Conservation (phyloP, 2,329 filamentous ascomycete genomes). For the Venturia nashicola region DNA sequence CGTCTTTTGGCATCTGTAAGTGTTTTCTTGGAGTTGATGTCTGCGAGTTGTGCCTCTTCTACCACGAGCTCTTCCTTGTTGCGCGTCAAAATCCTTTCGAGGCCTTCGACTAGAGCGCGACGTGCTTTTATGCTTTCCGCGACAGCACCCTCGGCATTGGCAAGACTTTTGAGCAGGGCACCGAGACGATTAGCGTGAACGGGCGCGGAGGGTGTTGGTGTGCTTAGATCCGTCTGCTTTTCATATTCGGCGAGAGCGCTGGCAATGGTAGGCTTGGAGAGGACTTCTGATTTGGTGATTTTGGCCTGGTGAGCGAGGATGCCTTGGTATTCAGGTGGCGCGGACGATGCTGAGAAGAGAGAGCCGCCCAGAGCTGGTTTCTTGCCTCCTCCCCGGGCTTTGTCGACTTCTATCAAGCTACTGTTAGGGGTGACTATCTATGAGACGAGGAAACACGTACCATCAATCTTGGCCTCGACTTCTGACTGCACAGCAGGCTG, state of each 20-base stretch:
- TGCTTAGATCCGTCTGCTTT: constrained; percentile 63
- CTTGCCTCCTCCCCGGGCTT: constrained; percentile 37
- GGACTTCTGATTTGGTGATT: constrained; percentile 58
- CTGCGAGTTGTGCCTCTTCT: constrained; percentile 55
- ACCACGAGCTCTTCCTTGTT: constrained; percentile 57
- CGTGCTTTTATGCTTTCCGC: constrained; percentile 82
- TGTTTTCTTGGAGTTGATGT: constrained; percentile 53
- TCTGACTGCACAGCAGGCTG: constrained; percentile 66
- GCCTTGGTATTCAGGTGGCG: constrained; percentile 66
- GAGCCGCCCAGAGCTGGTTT: constrained; percentile 53
- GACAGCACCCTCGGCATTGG: constrained; percentile 78
- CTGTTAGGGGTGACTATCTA: background rate
- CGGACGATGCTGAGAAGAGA: constrained; percentile 48
- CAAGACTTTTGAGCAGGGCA: constrained; percentile 77
- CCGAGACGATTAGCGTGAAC: constrained; percentile 86
- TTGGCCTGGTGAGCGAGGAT: constrained; percentile 64
- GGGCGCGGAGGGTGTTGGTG: constrained; percentile 62
- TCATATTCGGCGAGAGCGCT: constrained; percentile 72
- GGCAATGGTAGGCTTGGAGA: constrained; percentile 53
- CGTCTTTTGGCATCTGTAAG: constrained; percentile 73
- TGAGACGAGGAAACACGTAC: constrained; percentile 31
- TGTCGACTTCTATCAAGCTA: constrained; percentile 39
- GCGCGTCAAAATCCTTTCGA: constrained; percentile 70
- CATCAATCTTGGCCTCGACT: constrained; percentile 67
- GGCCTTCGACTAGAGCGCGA: constrained; percentile 59